Conservation (phyloP, 75 land plant species). For the Adiantum capillusveneris region DNA sequence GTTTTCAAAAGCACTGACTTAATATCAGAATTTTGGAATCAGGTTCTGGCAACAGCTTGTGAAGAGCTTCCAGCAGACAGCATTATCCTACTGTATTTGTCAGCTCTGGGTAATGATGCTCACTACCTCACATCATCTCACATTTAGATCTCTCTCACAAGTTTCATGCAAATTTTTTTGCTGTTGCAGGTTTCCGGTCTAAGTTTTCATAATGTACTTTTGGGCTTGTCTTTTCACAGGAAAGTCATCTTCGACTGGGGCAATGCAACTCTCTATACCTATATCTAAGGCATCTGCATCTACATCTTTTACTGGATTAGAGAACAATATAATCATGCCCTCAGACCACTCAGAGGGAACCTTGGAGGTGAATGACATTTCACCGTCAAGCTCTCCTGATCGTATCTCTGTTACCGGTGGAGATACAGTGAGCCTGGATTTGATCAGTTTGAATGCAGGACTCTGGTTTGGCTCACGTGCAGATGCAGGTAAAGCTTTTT, state of each 20-base stretch:
- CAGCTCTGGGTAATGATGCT: slow-evolving; percentile 53
- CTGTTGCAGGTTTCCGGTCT: no score
- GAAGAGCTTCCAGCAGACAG: slow-evolving; percentile 83
- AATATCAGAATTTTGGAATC: slow-evolving; percentile 3
- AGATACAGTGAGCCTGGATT: no score
- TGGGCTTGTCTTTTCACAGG: no score
- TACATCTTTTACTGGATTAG: no score
- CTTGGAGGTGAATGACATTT: slow-evolving; percentile 14
- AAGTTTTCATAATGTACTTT: no score
- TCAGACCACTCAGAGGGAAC: background rate
- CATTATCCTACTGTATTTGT: slow-evolving; percentile 62
- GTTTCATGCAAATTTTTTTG: background rate
- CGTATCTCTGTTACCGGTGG: slow-evolving; percentile 10
- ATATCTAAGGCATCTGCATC: no score
- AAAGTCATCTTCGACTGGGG: no score
- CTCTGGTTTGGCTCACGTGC: slow-evolving; percentile 66
- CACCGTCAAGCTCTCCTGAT: slow-evolving; percentile 15
- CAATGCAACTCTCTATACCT: no score
- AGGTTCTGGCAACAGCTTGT: slow-evolving; percentile 84
- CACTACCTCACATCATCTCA: no score
- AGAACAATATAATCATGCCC: no score
- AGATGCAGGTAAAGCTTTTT: slow-evolving; percentile 64
- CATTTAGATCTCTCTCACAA: background rate
- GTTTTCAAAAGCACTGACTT: no score
- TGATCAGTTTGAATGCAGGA: slow-evolving; percentile 15